Evolutionary conservation across 2,329 filamentous ascomycete genomes (phyloP).

Genomic region (Xylaria multiplex): DNA sequence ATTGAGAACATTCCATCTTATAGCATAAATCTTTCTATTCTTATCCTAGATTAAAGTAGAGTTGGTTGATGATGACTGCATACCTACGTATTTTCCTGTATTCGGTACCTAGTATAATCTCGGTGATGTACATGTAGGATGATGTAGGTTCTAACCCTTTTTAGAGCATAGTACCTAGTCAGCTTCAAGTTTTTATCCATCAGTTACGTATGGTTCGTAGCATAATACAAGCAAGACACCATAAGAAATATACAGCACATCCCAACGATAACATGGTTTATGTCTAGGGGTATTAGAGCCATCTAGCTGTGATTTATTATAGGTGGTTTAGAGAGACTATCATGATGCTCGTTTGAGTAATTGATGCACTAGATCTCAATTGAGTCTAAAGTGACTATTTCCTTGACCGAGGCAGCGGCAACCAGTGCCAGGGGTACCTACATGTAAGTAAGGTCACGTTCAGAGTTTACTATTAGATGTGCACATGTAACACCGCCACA

Average conservation of each 20-base stretch:
- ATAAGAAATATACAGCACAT: neutral
- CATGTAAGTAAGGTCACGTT: too few species aligned
- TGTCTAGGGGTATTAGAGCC: too few species aligned
- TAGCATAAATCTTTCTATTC: neutral
- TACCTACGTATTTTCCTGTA: constrained; percentile 7
- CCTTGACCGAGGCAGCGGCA: too few species aligned
- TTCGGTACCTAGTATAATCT: neutral
- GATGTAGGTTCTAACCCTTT: constrained; percentile 28
- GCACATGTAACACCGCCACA: too few species aligned
- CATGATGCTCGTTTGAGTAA: too few species aligned
- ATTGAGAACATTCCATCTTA: neutral
- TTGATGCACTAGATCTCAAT: too few species aligned
- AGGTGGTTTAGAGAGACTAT: too few species aligned
- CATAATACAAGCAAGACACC: neutral
- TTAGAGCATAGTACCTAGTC: neutral
- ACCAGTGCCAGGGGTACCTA: too few species aligned
- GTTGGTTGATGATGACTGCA: neutral
- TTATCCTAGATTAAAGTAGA: constrained; percentile 2
- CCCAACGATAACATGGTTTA: too few species aligned
- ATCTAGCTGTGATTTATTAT: too few species aligned
- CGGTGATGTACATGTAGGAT: constrained; percentile 16
- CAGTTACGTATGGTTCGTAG: neutral
- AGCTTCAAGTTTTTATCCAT: neutral
- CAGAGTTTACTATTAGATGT: too few species aligned
- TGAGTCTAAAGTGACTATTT: too few species aligned